Evolutionary conservation across 352 stramenopile species (phyloP), one percentile per base, ranked within the genome.

Genomic region (Globisporangium sylvaticum): DNA sequence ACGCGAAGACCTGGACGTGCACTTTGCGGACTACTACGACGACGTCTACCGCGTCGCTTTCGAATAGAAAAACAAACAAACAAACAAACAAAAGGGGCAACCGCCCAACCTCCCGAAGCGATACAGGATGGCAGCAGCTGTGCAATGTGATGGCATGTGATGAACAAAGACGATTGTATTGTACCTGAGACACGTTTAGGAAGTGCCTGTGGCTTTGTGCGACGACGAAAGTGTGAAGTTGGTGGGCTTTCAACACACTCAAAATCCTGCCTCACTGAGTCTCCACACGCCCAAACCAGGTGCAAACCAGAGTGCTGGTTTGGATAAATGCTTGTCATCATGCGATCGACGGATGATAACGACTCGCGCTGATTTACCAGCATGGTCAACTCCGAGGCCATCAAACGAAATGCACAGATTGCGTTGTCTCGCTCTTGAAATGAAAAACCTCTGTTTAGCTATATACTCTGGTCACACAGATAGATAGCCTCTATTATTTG

Each of bases 21-120:
- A 99, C 68, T 99, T 99, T 76, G 97, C 96, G 53, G 90, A 97
- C 67, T 94, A 96, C 74, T 99, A 99, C 77, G 88, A 97, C 56
- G 93, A 98, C 72, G 97, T 99, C 56, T 98, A 92, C 75, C 89
- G 96, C 65, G 84, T 98, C 64, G 96, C 95, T 32, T 99, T 99
- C 72, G 87, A 92, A 62, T 66, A 59, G 29, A 59, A 89, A 58
- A 60, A n/a, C n/a, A n/a, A n/a, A n/a, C n/a, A n/a, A 79, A 50
- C 62, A 71, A 14, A 39, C 25, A 24, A 24, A 34, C 37, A 6
- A 44, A 44, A 44, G 20, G 37, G 37, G 37, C 14, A 44, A 44
- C 12, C 3, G 14, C 7, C 37, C 4, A 44, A 44, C 37, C 37
- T 44, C 4, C 37, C 4, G 37, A 44, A 31, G 25, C n/a, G 53